Percentiles rank a stretch among this genome's conserved stretches.
Conservation (phyloP, 139 green algal species). For the Zygnema circumcarinatum region DNA sequence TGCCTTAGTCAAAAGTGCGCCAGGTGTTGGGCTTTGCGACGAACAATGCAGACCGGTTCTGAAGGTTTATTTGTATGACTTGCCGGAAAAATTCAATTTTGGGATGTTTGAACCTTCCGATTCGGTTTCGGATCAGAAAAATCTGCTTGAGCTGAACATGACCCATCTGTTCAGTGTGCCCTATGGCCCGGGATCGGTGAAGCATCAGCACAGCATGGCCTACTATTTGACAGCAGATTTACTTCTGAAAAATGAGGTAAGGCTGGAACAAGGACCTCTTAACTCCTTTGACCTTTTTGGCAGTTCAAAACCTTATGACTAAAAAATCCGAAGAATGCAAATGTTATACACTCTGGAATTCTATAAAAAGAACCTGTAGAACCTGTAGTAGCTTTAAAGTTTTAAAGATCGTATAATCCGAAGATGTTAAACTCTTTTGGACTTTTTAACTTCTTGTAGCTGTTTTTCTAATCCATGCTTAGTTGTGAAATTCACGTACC, state of each 20-base stretch:
- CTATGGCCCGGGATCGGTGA: neutral
- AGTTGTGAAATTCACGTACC: too few species aligned
- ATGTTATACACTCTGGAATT: too few species aligned
- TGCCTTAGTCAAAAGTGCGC: too few species aligned
- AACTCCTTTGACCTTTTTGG: neutral
- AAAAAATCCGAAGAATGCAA: too few species aligned
- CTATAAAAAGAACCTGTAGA: too few species aligned
- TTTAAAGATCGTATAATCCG: too few species aligned
- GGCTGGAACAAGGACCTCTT: too few species aligned
- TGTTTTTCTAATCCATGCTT: too few species aligned
- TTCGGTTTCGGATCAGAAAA: neutral
- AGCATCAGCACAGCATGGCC: slow-evolving; percentile 15
- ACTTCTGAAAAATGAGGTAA: slow-evolving; percentile 1
- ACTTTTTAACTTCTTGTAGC: too few species aligned
- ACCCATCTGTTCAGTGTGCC: neutral
- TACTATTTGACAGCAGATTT: slow-evolving; percentile 36
- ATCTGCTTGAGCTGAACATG: neutral
- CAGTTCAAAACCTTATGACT: too few species aligned
- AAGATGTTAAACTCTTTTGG: too few species aligned
- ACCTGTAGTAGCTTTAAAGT: too few species aligned
- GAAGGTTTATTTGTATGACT: slow-evolving; percentile 43
- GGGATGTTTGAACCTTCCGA: slow-evolving; percentile 37
- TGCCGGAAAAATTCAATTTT: slow-evolving; percentile 52
- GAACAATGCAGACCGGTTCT: slow-evolving; percentile 6
- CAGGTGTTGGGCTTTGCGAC: slow-evolving; percentile 16